A percentile compares a stretch with the other conserved stretches of the same genome.
These are phyloP conservation scores for Cardamine occulta DNA, from an alignment of 345 rosid genomes.

Conservation along the genomic window DNA sequence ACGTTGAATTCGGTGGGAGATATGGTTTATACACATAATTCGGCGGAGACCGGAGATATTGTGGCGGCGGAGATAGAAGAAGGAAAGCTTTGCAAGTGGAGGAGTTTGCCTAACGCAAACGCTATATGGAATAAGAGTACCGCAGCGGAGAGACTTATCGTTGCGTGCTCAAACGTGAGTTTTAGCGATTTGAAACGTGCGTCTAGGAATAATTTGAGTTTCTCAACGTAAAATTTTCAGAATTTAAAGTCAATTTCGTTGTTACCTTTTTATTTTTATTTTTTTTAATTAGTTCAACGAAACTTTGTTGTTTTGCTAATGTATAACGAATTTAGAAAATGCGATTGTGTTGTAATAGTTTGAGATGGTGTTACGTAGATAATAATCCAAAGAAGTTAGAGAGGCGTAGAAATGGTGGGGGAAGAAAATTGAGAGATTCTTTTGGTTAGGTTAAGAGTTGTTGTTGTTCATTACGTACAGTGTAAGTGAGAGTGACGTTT, in stretches of 20 bases:
- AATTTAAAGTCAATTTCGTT: neutral
- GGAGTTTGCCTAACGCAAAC: conserved; percentile 42
- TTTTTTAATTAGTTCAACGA: neutral
- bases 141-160: conserved; percentile 41
- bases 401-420: neutral
- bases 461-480: conserved; percentile 6
- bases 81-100: conserved; percentile 50
- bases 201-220: conserved; percentile 29
- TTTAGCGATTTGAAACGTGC: conserved; percentile 59
- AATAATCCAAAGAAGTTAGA: neutral
- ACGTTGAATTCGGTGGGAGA: conserved; percentile 45
- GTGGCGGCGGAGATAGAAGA: conserved; percentile 54
- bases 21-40: conserved; percentile 45
- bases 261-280: neutral
- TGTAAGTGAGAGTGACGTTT: no score
- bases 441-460: conserved; percentile 3
- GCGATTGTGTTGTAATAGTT: neutral
- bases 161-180: conserved; percentile 54
- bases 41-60: conserved; percentile 40
- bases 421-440: neutral
- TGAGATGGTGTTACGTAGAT: conserved; percentile 14
- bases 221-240: neutral
- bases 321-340: neutral
- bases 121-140: conserved; percentile 20
- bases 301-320: neutral